phyloP scores from a whole-genome alignment of 768 basidiomycete species.

The Tulasnella sp. region DNA sequence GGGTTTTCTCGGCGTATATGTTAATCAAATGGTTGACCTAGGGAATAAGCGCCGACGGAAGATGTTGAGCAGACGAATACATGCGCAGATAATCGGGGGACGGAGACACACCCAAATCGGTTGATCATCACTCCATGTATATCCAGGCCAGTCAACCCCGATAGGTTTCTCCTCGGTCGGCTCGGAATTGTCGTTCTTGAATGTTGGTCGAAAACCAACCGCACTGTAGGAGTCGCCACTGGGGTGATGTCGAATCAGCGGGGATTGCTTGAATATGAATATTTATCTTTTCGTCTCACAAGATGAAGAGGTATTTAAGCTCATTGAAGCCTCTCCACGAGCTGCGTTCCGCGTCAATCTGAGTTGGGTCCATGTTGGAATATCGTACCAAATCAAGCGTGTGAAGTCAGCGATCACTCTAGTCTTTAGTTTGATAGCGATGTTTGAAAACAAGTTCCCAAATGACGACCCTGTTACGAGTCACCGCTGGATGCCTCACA shows the following conservation, averaged over 20 bases:
- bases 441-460: too few species aligned
- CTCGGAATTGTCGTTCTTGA: slow-evolving; percentile 14
- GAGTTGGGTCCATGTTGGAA: too few species aligned
- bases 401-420: too few species aligned
- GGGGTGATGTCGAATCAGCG: background rate
- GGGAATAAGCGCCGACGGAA: slow-evolving; percentile 14
- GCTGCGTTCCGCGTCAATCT: too few species aligned
- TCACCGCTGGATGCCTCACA: too few species aligned
- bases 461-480: too few species aligned
- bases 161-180: slow-evolving; percentile 38
- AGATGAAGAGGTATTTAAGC: slow-evolving; percentile 40
- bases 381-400: too few species aligned
- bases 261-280: background rate
- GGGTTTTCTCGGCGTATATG: slow-evolving; percentile 26
- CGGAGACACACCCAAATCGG: slow-evolving; percentile 57
- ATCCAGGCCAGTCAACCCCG: slow-evolving; percentile 41
- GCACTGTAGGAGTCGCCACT: slow-evolving; percentile 57
- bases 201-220: slow-evolving; percentile 23
- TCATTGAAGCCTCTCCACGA: slow-evolving; percentile 37
- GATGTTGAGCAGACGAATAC: slow-evolving; percentile 32
- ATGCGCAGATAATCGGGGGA: slow-evolving; percentile 37
- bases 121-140: slow-evolving; percentile 37
- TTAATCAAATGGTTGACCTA: slow-evolving; percentile 26
- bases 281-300: slow-evolving; percentile 32
- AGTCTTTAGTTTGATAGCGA: too few species aligned